Evolutionary conservation across 1,284 basidiomycete genomes (phyloP).

Genomic region (Fomitopsis betulina): DNA sequence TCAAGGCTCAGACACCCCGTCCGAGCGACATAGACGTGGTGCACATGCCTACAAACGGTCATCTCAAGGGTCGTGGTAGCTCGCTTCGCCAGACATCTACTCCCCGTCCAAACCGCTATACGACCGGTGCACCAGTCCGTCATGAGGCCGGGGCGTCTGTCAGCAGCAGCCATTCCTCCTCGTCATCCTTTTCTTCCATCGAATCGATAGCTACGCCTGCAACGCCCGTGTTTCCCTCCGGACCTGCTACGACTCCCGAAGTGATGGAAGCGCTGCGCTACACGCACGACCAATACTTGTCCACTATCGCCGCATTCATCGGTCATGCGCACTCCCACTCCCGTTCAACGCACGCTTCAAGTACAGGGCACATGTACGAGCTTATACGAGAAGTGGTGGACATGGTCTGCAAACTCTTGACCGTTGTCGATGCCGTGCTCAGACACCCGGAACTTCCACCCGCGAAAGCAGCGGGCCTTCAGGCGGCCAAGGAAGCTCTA

Average conservation of each 20-base stretch:
- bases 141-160: slow-evolving; percentile 48
- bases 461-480: slow-evolving; percentile 55
- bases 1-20: slow-evolving; percentile 34
- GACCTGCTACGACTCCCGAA: slow-evolving; percentile 59
- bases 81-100: slow-evolving; percentile 7
- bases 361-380: slow-evolving; percentile 91
- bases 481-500: slow-evolving; percentile 73
- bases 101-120: slow-evolving; percentile 11
- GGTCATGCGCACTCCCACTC: slow-evolving; percentile 95
- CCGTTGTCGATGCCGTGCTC: slow-evolving; percentile 89
- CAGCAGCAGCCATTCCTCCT: slow-evolving; percentile 68
- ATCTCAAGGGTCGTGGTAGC: slow-evolving; percentile 10
- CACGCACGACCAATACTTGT: slow-evolving; percentile 87
- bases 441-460: slow-evolving; percentile 59
- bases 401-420: slow-evolving; percentile 85
- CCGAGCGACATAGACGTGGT: slow-evolving; percentile 19
- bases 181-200: slow-evolving; percentile 50
- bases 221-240: slow-evolving; percentile 60
- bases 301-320: slow-evolving; percentile 94
- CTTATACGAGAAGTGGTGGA: slow-evolving; percentile 92
- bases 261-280: slow-evolving; percentile 67
- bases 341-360: slow-evolving; percentile 83
- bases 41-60: slow-evolving; percentile 23
- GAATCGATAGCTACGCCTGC: slow-evolving; percentile 34
- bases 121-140: slow-evolving; percentile 13